Conservation (phyloP, 2,329 filamentous ascomycete genomes). For the Ascomycota sp. region DNA sequence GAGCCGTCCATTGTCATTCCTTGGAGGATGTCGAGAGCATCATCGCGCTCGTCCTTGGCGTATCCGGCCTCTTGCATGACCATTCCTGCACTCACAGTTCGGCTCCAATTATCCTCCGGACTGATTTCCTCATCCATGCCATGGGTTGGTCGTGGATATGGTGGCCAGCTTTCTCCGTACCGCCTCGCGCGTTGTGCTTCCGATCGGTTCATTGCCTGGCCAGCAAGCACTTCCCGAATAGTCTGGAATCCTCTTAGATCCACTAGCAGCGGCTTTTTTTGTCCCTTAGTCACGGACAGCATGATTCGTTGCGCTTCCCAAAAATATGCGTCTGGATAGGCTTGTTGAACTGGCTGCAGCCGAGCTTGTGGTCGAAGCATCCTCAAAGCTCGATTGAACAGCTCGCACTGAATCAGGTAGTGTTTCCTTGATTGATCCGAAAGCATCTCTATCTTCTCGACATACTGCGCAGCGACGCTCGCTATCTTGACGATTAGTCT, state of each 20-base stretch:
- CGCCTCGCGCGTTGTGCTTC: slow-evolving; percentile 28
- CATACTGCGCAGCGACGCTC: slow-evolving; percentile 8
- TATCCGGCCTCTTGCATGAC: slow-evolving; percentile 38
- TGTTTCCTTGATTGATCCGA: slow-evolving; percentile 4
- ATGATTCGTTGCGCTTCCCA: slow-evolving; percentile 38
- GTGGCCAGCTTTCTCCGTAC: slow-evolving; percentile 35
- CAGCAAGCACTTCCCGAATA: slow-evolving; percentile 31
- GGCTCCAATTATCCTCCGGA: slow-evolving; percentile 30
- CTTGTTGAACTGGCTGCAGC: slow-evolving; percentile 6
- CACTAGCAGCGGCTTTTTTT: slow-evolving; percentile 29
- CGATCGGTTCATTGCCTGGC: slow-evolving; percentile 26
- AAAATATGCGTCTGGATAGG: slow-evolving; percentile 12
- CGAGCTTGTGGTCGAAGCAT: slow-evolving; percentile 9
- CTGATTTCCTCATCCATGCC: slow-evolving; percentile 36
- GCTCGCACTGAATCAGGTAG: slow-evolving; percentile 10
- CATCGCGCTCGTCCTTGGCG: slow-evolving; percentile 22
- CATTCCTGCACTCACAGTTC: slow-evolving; percentile 29
- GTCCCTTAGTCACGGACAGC: slow-evolving; percentile 26
- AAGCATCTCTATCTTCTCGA: slow-evolving; percentile 6
- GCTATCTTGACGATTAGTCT: slow-evolving; percentile 13
- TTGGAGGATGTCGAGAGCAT: slow-evolving; percentile 28
- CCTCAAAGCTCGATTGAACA: slow-evolving; percentile 12
- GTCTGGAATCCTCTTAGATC: slow-evolving; percentile 29
- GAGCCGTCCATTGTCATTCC: slow-evolving; percentile 27
- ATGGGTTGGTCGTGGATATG: slow-evolving; percentile 34